Evolutionary conservation across 148 eudicot genomes (phyloP).

Genomic region (Chenopodium formosanum): DNA sequence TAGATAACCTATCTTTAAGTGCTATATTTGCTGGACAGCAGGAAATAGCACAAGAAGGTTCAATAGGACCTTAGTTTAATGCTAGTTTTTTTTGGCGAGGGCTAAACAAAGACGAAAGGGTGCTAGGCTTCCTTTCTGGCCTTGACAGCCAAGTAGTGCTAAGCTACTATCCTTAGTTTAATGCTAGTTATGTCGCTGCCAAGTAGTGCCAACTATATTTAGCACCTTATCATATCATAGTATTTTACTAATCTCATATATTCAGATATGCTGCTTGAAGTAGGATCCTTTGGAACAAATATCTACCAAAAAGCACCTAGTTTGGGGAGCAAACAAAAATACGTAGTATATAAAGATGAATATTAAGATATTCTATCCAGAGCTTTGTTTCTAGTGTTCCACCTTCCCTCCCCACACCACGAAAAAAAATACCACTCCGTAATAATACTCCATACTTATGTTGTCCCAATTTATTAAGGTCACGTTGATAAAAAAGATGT

Average conservation of each 20-base stretch:
- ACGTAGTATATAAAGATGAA: background rate
- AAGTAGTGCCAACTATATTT: background rate
- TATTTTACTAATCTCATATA: background rate
- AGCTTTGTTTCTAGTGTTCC: background rate
- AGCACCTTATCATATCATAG: background rate
- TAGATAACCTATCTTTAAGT: background rate
- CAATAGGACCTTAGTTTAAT: background rate
- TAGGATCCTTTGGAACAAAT: background rate
- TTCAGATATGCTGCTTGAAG: background rate
- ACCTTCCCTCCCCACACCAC: background rate
- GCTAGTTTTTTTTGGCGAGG: too few relatives aligned
- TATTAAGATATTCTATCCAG: background rate
- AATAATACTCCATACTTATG: too few relatives aligned
- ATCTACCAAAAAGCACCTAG: background rate
- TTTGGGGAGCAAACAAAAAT: background rate
- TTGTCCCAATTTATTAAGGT: too few relatives aligned
- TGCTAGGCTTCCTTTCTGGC: too few relatives aligned
- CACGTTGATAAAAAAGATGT: too few relatives aligned
- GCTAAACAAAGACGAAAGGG: too few relatives aligned
- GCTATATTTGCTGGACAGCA: background rate
- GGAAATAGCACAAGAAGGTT: background rate
- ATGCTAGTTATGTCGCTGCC: background rate
- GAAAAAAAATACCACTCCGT: background rate
- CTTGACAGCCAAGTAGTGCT: too few relatives aligned
- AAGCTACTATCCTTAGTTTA: background rate